Evolutionary conservation across 1,284 basidiomycete genomes (phyloP), one percentile per base, ranked within the genome.

Genomic region (Takashimella tepidaria): DNA sequence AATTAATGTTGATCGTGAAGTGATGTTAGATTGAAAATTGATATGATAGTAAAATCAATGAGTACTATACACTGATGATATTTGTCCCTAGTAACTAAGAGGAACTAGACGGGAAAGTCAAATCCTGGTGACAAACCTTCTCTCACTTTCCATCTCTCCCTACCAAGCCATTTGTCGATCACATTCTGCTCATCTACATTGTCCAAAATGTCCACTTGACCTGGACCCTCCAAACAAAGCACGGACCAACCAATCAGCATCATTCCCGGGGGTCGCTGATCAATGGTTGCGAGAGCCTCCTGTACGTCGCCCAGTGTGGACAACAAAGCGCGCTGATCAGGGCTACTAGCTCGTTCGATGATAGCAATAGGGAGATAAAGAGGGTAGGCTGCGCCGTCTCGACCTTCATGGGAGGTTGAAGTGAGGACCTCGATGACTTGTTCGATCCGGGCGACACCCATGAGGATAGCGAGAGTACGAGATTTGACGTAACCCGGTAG

Each of bases 181-280:
- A 58, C 60, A 43, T 72, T 68, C 2, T 57, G 61, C 42, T 70
- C 70, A 13, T 67, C 69, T 11, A 56, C 72, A 49, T 75, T 74
- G 55, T 82, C 79, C 41, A 82, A 68, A 4, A 83, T 74, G 43
- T 71, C 74, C 41, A 81, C 74, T 37, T 79, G 76, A 1, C 82
- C 82, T 47, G 73, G 62, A 0, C 81, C 81, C 41, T 80, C 77
- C 27, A 83, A 68, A 22, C 78, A 77, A 22, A 82, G 63, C 12
- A 78, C 79, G 4, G 86, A 81, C 93, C 93, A 98, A 0, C 95
- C 93, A 56, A 98, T 82, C 22, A 97, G 81, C 67, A 98, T 87
- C 88, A 98, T 93, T 2, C 92, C 93, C 0, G 95, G 95, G 4
- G 93, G 92, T 23, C 93, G 77, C 71, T 97, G 92, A 63, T 92